Base-by-base conservation (phyloP, 306 rosid genomes). In the Delonix regia region DNA sequence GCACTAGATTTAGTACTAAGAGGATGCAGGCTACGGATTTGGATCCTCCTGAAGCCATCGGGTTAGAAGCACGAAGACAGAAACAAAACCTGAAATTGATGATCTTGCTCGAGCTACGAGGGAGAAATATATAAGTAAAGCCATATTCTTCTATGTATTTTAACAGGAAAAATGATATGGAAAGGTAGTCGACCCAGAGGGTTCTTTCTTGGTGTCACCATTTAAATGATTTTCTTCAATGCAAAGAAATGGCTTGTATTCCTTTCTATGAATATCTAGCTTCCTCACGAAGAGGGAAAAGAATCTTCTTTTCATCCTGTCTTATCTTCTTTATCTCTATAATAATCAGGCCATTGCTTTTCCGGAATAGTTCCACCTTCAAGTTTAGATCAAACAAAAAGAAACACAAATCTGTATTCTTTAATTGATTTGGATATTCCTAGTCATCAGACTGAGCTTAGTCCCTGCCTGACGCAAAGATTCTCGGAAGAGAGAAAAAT, bases 11-110 rank as follows among this genome's bases (percentile, higher is more conserved):
- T 36, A 95, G 78, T 61, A 78, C 10, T 69, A 93, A 83, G 52
- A 95, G 93, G 81, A 87, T 36, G 30, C 39, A 76, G 36, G 90
- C 94, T 33, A 85, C 88, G 45, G 97, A 80, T 89, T 81, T 91
- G 76, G 98, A 34, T 70, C 88, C 97, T n/a, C 25, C 9, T 5
- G 72, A 44, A 13, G 55, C 55, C 36, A 42, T 68, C 55, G 19
- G 4, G 3, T 10, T 39, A 13, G 52, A 66, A 16, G 53, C 71
- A 19, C 71, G 41, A 12, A 36, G 22, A 15, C 69, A 63, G 14
- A 5, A 15, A 61, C 24, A 62, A 30, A 36, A 64, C 13, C 69
- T 9, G 69, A 64, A 64, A 22, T 63, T 64, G 71, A 21, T 66
- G 71, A 66, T 13, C 18, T 9, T 65, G 16, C 18, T 22, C 10